Evolutionary conservation across 768 basidiomycete genomes (phyloP), one percentile per base, ranked within the genome.

Genomic region (Macrolepiota fuliginosa): DNA sequence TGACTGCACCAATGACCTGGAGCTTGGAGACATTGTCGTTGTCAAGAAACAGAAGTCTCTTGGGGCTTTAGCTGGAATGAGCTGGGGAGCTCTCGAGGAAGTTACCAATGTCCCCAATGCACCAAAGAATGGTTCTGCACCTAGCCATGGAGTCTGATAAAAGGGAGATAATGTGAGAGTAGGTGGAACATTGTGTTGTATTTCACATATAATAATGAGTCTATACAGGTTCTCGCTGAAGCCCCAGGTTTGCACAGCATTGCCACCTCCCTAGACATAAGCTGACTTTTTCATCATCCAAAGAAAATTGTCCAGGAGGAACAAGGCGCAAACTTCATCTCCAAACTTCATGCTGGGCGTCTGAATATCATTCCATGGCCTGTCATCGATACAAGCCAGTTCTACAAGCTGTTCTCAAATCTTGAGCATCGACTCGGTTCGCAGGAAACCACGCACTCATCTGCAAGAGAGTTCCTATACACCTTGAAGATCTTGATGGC

Each of bases 11-110:
- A 74, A 80, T 22, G 88, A 90, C 65, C 82, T 84, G 0, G 89
- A 89, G 24, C 76, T 87, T 36, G 87, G 82, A 5, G 89, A 91
- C 65, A 83, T 91, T 22, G 70, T 89, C 24, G 79, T 92, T 70
- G 84, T 92, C 45, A 89, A 88, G 81, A 91, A 90, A 81, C 86
- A 86, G 77, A 90, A 89, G 65, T 85, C 83, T 0, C 74, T 90
- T 0, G 77, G 78, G 0, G 86, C 74, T 1, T 70, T 92, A 62
- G 82, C 88, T 66, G 84, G 81, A 73, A 75, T 83, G 73, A 47
- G 81, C 71, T 89, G 88, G 74, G 83, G 75, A 13, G 71, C 76
- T 4, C 62, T 84, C 46, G 81, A 76, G 0, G 88, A 90, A 56
- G 82, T 84, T 7, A 89, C 87, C 64, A 90, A 89, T 61, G 73